Evolutionary conservation across 2,329 filamentous ascomycete species (phyloP), one percentile per base, ranked within the genome.

Genomic region (Fusarium nurragi): DNA sequence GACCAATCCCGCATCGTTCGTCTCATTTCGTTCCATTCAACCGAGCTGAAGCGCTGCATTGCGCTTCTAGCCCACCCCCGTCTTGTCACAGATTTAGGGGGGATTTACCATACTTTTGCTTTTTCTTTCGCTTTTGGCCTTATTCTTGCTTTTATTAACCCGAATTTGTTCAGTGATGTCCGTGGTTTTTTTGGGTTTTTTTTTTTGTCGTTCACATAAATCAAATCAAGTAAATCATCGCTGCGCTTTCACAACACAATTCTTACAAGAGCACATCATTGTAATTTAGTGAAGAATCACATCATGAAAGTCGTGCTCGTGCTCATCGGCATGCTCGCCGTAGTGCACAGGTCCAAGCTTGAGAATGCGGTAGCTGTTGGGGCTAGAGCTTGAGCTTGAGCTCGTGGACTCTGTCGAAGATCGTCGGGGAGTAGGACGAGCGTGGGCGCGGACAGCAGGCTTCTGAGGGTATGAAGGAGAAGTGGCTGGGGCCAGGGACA

Each of bases 281-380:
- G 47, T 8, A 25, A 54, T 57, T 58, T 72, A 80, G 73, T 79
- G 76, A 60, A 81, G 74, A 28, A 77, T 77, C 37, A 82, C 76
- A 70, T 84, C 81, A 75, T 83, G 76, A 74, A 79, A 88, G 79
- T 88, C 86, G 41, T 78, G 80, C 78, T 85, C 82, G 78, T 85
- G 79, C 53, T 83, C 84, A 62, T 80, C 85, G 21, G 78, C 77
- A 75, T 86, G 84, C 79, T 85, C 86, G 66, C 87, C 87, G 76
- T 81, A 88, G 81, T 88, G 85, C 58, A 89, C 86, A 30, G 86
- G 86, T 22, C 85, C 84, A 56, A 90, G 84, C 80, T 88, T 88
- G 68, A 90, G 82, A 75, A 89, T 84, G 57, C 82, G 80, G 67
- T 79, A 77, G 63, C 79, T 74, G 54, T 67, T 71, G 16, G 32